Conservation (phyloP, 257 asterid species). For the Rauvolfia tetraphylla region DNA sequence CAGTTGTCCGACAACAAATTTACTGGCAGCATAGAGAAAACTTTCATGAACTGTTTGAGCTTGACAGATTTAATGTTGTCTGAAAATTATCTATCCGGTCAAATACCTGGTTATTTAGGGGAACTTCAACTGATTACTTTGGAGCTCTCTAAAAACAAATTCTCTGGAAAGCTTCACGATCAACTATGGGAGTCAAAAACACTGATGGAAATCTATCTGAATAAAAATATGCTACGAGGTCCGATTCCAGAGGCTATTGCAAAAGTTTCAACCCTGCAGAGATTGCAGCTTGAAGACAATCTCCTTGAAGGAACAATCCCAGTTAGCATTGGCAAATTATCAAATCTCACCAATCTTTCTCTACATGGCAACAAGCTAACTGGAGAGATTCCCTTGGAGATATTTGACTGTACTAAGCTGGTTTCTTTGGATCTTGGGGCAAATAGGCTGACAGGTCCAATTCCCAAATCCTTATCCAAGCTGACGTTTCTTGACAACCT, state of each 20-base stretch:
- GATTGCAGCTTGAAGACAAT: conserved; percentile 61
- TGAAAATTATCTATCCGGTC: conserved; percentile 52
- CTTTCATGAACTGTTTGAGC: conserved; percentile 44
- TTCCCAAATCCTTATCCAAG: conserved; percentile 50
- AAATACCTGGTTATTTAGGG: conserved; percentile 63
- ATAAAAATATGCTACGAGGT: conserved; percentile 53
- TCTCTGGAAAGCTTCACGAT: conserved; percentile 60
- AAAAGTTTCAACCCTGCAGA: conserved; percentile 32
- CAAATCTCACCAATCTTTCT: conserved; percentile 68
- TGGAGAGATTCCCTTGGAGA: conserved; percentile 60
- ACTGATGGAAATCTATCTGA: conserved; percentile 48
- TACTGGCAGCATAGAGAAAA: conserved; percentile 44
- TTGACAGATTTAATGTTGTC: conserved; percentile 57
- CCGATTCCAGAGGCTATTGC: conserved; percentile 34
- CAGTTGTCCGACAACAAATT: conserved; percentile 51
- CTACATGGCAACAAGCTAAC: conserved; percentile 56
- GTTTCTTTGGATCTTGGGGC: conserved; percentile 64
- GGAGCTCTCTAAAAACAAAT: conserved; percentile 54
- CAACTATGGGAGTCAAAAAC: conserved; percentile 63
- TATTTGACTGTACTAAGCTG: conserved; percentile 57
- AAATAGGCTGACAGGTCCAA: conserved; percentile 47
- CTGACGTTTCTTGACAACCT: conserved; percentile 62
- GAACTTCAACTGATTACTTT: conserved; percentile 47
- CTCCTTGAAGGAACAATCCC: conserved; percentile 61
- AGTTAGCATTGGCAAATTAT: conserved; percentile 46